phyloP scores from a whole-genome alignment of 495 filamentous ascomycete species.

The Podospora pseudocomata region DNA sequence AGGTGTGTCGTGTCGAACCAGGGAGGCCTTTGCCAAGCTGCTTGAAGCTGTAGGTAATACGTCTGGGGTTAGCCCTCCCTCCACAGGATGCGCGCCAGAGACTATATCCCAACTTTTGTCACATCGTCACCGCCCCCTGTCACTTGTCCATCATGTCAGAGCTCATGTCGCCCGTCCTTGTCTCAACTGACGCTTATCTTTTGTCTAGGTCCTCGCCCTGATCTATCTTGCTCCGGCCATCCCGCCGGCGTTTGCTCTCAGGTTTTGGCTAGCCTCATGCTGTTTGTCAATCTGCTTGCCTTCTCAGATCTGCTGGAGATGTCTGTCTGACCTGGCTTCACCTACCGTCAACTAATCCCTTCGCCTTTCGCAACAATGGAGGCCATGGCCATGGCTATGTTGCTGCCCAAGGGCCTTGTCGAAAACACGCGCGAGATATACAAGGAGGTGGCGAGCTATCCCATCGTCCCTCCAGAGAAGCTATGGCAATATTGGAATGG shows the following conservation, averaged over 20 bases:
- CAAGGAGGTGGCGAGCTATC: constrained; percentile 46
- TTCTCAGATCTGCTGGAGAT: background rate
- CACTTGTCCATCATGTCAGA: background rate
- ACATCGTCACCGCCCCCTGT: background rate
- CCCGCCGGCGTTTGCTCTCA: background rate
- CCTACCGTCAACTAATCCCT: background rate
- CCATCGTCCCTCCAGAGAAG: constrained; percentile 44
- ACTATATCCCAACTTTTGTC: background rate
- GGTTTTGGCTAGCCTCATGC: background rate
- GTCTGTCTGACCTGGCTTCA: background rate
- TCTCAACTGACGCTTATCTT: background rate
- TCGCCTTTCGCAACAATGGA: background rate
- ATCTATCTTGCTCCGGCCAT: background rate
- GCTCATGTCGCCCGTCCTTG: background rate
- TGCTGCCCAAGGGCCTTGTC: constrained; percentile 39
- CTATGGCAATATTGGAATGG: constrained; percentile 51
- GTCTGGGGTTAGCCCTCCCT: background rate
- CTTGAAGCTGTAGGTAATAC: background rate
- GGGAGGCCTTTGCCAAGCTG: background rate
- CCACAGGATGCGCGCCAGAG: background rate
- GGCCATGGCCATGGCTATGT: background rate
- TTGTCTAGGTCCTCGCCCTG: background rate
- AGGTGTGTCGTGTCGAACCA: background rate
- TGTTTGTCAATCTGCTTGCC: background rate
- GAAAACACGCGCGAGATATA: constrained; percentile 44